Evolutionary conservation across 1,284 basidiomycete species (phyloP).

Genomic region (Grifola frondosa): DNA sequence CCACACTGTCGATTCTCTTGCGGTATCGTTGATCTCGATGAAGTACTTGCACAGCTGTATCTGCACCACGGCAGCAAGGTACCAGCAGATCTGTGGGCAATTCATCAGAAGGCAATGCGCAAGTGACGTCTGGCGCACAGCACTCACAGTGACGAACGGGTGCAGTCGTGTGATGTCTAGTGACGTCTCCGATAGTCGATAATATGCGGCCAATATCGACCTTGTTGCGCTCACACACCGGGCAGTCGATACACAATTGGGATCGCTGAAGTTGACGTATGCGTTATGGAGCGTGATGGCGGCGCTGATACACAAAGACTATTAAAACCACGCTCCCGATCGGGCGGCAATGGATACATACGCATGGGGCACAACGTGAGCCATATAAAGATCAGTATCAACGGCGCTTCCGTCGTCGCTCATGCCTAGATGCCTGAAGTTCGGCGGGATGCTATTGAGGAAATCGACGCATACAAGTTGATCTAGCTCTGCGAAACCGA

Average conservation of each 20-base stretch:
- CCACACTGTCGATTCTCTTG: slow-evolving; percentile 74
- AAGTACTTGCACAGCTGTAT: slow-evolving; percentile 82
- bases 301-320: slow-evolving; percentile 64
- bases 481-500: slow-evolving; percentile 68
- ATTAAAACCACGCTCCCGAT: too few species aligned
- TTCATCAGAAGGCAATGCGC: slow-evolving; percentile 5
- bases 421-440: slow-evolving; percentile 62
- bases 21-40: slow-evolving; percentile 71
- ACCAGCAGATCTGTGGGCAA: slow-evolving; percentile 74
- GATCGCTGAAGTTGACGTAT: slow-evolving; percentile 71
- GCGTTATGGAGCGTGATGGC: slow-evolving; percentile 81
- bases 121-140: neutral
- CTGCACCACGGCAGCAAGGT: slow-evolving; percentile 80
- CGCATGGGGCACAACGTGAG: slow-evolving; percentile 81
- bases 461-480: slow-evolving; percentile 65
- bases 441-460: slow-evolving; percentile 63
- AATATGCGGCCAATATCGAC: slow-evolving; percentile 70
- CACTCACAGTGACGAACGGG: slow-evolving; percentile 73
- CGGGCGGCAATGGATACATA: slow-evolving; percentile 47
- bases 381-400: slow-evolving; percentile 82
- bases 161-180: slow-evolving; percentile 76
- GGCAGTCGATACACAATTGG: slow-evolving; percentile 59
- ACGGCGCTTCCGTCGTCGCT: slow-evolving; percentile 56
- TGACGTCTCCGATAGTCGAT: slow-evolving; percentile 71
- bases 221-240: slow-evolving; percentile 74